Base-by-base conservation (phyloP, 2,329 filamentous ascomycete genomes). In the Dactylellina cionopaga region DNA sequence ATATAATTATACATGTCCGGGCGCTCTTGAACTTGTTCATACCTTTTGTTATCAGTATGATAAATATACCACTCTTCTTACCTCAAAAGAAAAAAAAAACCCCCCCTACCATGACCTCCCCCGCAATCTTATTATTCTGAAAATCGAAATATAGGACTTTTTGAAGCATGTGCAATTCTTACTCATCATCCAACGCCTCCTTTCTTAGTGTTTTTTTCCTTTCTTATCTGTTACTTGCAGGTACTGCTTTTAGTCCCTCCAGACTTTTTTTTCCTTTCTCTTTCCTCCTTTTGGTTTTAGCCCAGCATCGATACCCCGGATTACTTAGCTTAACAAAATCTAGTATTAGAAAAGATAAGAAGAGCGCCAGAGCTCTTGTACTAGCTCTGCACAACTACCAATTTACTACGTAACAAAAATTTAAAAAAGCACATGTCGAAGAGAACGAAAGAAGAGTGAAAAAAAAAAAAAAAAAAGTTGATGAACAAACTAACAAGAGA, bases 331-430 rank as follows among this genome's bases (percentile, higher is more conserved):
- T n/a, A n/a, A n/a, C n/a, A n/a, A n/a, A n/a, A n/a, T n/a, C n/a
- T n/a, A n/a, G n/a, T n/a, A n/a, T n/a, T n/a, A n/a, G n/a, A n/a
- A n/a, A n/a, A n/a, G n/a, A 68, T 68, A 68, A 68, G 63, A 58
- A 63, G 66, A 71, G 66, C 66, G 66, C 66, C 66, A 63, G 66
- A 71, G 66, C 66, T 71, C 66, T 71, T 49, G 24, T 51, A 31
- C 41, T 35, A 44, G 35, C 47, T 27, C 46, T 25, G 17, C 22
- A 49, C 63, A 58, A 58, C 37, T 63, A 39, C 56, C 41, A 70
- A 54, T 62, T 62, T 31, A 71, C 58, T 71, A 71, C 66, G 66
- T 71, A 71, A 70, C 56, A 44, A 47, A 29, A 49, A 60, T 33
- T 15, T 44, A 29, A 15, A 37, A 39, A 64, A 56, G 51, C 62